Evolutionary conservation across 371 early-diverging fungal genomes (phyloP).

Genomic region (Rhizopus sp.): DNA sequence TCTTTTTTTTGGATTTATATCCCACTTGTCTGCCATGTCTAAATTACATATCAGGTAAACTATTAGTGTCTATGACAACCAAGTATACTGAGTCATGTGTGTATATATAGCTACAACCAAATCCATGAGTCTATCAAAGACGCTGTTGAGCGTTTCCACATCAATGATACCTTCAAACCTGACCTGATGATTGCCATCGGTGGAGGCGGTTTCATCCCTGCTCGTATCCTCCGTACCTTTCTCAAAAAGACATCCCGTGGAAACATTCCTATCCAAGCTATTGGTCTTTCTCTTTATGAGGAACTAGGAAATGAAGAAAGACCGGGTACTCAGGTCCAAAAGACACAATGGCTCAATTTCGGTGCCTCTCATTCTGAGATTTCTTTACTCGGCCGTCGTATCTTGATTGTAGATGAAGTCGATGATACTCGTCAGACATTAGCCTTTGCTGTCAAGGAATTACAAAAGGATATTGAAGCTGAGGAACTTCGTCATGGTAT

Average conservation of each 20-base stretch:
- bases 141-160: slow-evolving; percentile 56
- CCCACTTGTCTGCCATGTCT: slow-evolving; percentile 31
- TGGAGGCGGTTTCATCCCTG: slow-evolving; percentile 77
- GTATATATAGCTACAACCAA: slow-evolving; percentile 66
- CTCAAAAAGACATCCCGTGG: slow-evolving; percentile 66
- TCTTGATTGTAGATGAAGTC: slow-evolving; percentile 79
- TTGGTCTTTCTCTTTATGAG: slow-evolving; percentile 77
- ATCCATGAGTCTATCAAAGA: slow-evolving; percentile 66
- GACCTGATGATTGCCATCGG: slow-evolving; percentile 67
- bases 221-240: slow-evolving; percentile 75
- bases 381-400: slow-evolving; percentile 65
- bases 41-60: slow-evolving; percentile 41
- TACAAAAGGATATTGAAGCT: slow-evolving; percentile 66
- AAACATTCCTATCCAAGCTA: slow-evolving; percentile 80
- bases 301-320: slow-evolving; percentile 51
- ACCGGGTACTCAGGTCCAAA: slow-evolving; percentile 59
- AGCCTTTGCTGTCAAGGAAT: slow-evolving; percentile 71
- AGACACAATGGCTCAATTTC: slow-evolving; percentile 84
- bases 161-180: slow-evolving; percentile 67
- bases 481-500: slow-evolving; percentile 53
- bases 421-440: slow-evolving; percentile 79
- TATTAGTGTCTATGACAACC: neutral
- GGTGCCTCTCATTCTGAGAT: slow-evolving; percentile 59
- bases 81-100: neutral
- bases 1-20: slow-evolving; percentile 2